A percentile compares a stretch with the other conserved stretches of the same genome.
Conservation (phyloP, 2,329 filamentous ascomycete genomes). For the Nigrospora osmanthi region DNA sequence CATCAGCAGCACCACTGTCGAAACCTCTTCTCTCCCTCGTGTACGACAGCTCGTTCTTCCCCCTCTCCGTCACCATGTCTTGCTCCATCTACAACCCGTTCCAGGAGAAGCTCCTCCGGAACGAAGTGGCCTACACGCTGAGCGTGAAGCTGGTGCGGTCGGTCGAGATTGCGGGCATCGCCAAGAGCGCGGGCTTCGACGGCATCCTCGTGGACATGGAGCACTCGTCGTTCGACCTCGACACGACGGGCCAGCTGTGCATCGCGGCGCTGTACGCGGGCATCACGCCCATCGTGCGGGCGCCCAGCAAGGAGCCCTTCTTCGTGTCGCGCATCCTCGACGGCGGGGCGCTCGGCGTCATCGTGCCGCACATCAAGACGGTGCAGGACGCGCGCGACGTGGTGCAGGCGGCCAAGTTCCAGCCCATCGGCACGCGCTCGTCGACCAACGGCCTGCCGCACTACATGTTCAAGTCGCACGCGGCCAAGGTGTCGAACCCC, state of each 20-base stretch:
- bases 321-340: slow-evolving; percentile 23
- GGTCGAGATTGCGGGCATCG: slow-evolving; percentile 19
- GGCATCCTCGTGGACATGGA: slow-evolving; percentile 27
- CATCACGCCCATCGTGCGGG: slow-evolving; percentile 21
- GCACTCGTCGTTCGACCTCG: slow-evolving; percentile 20
- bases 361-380: slow-evolving; percentile 17
- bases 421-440: slow-evolving; percentile 15
- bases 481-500: slow-evolving; percentile 5
- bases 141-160: slow-evolving; percentile 6
- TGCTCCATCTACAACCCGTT: slow-evolving; percentile 13
- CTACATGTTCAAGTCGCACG: slow-evolving; percentile 8
- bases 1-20: too few relatives aligned
- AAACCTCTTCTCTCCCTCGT: too few relatives aligned
- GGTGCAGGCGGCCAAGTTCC: slow-evolving; percentile 13
- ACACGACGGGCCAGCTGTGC: slow-evolving; percentile 16
- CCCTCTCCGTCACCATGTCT: slow-evolving; percentile 9
- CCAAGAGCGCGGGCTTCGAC: slow-evolving; percentile 20
- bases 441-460: slow-evolving; percentile 13
- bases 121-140: slow-evolving; percentile 16
- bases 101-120: slow-evolving; percentile 16
- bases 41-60: not conserved
- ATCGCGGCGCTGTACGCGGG: slow-evolving; percentile 14
- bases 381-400: slow-evolving; percentile 12
- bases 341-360: slow-evolving; percentile 19
- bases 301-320: slow-evolving; percentile 19